Conservation (phyloP, 2,329 filamentous ascomycete species). For the Acephala macrosclerotiorum region DNA sequence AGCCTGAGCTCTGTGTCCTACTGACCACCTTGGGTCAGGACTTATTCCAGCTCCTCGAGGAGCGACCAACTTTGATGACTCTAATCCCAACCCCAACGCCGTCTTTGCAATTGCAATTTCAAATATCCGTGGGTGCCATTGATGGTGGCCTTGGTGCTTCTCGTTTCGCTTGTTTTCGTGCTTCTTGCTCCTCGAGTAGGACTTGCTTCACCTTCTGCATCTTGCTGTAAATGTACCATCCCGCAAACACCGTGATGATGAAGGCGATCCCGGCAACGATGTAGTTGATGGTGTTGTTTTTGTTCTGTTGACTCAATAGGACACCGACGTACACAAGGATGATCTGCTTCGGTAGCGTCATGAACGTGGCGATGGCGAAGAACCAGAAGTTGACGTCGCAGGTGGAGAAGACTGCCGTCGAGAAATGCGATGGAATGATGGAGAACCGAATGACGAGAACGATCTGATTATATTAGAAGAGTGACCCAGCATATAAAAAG, state of each 20-base stretch:
- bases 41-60: slow-evolving; percentile 3
- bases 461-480: slow-evolving; percentile 39
- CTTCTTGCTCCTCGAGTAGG: slow-evolving; percentile 46
- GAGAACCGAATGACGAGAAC: slow-evolving; percentile 51
- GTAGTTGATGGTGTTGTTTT: slow-evolving; percentile 44
- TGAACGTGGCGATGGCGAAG: slow-evolving; percentile 49
- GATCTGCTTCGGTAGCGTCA: slow-evolving; percentile 52
- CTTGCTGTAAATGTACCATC: slow-evolving; percentile 47
- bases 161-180: slow-evolving; percentile 17
- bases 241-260: slow-evolving; percentile 47
- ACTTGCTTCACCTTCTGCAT: slow-evolving; percentile 47
- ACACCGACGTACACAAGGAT: slow-evolving; percentile 52
- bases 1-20: neutral
- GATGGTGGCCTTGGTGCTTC: neutral
- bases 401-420: slow-evolving; percentile 52
- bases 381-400: slow-evolving; percentile 52
- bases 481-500: too few relatives aligned
- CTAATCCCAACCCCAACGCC: neutral
- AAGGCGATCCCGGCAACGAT: slow-evolving; percentile 46
- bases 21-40: neutral
- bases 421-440: slow-evolving; percentile 51
- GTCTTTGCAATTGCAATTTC: neutral
- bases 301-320: slow-evolving; percentile 43
- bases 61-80: neutral
- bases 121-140: neutral